These are phyloP conservation scores for Tieghemiomyces parasiticus DNA, from an alignment of 192 early-diverging fungal genomes.

Conservation along the genomic window DNA sequence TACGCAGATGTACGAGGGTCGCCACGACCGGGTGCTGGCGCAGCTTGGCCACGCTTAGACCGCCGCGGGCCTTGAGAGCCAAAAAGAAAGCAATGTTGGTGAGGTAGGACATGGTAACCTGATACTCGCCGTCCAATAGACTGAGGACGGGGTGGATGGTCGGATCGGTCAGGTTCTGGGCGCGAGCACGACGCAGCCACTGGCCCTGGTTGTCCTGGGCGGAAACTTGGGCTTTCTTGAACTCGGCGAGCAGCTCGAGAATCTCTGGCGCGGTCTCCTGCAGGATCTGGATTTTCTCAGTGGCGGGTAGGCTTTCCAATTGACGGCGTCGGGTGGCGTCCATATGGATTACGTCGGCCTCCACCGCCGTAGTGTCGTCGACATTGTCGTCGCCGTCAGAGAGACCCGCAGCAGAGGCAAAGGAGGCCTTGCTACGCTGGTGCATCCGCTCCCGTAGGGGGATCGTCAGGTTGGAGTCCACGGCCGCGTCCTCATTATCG, in stretches of 20 bases:
- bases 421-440: neutral
- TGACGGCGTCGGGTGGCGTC: slow-evolving; percentile 20
- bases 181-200: slow-evolving; percentile 15
- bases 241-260: slow-evolving; percentile 46
- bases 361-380: slow-evolving; percentile 14
- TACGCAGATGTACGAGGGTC: slow-evolving; percentile 53
- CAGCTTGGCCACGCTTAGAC: slow-evolving; percentile 29
- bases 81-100: slow-evolving; percentile 86
- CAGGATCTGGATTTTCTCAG: slow-evolving; percentile 45
- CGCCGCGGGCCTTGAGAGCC: slow-evolving; percentile 42
- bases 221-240: slow-evolving; percentile 30
- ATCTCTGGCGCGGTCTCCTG: slow-evolving; percentile 63
- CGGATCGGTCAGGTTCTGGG: slow-evolving; percentile 16
- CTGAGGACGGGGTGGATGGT: slow-evolving; percentile 27
- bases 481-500: slow-evolving; percentile 10
- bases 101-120: slow-evolving; percentile 55
- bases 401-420: neutral
- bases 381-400: slow-evolving; percentile 3
- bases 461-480: slow-evolving; percentile 16
- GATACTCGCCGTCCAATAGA: slow-evolving; percentile 26
- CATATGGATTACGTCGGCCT: slow-evolving; percentile 17
- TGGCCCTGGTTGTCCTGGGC: slow-evolving; percentile 15
- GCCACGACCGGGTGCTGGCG: slow-evolving; percentile 76
- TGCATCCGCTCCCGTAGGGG: neutral
- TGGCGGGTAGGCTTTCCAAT: slow-evolving; percentile 34